Evolutionary conservation across 1,139 yeast species (phyloP), one percentile per base, ranked within the genome.

Genomic region (Magnusiomyces paraingens): DNA sequence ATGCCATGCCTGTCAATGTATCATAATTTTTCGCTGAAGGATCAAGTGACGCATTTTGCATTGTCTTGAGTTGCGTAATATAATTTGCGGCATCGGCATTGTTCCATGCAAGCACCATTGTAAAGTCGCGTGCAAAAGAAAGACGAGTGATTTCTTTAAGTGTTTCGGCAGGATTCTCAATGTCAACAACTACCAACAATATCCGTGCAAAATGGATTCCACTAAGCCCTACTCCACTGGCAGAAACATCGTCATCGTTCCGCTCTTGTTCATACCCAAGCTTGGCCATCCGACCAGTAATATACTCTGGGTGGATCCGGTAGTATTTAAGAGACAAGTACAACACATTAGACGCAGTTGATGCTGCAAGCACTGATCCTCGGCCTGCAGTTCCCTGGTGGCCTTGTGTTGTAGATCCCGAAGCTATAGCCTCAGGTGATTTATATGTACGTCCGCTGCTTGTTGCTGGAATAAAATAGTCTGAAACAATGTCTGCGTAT

Each of bases 71-170:
- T 61, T 57, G 63, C 8, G 67, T 57, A 11, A 91, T 69, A 64
- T 90, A 91, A 56, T 81, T 83, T 0, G 91, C 96, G 1, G 96
- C 95, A 64, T 93, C 97, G 59, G 82, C 89, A 61, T 82, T 82
- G 35, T 84, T 80, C 87, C 96, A 90, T 0, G 95, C 86, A 40
- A 89, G 71, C 1, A 91, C 72, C 57, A 91, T 64, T 0, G 95
- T 79, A 55, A 58, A 56, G 53, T 86, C 89, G 60, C 84, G 83
- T 61, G 81, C 81, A 55, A 91, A 70, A 60, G 95, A 83, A 36
- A 84, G 70, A 63, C 81, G 85, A 64, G 86, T 84, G 49, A 93
- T 70, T 52, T 84, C 88, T 49, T 86, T 76, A 26, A 93, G 63
- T 0, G 83, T 73, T 18, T 84, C 89, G 51, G 82, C 86, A 39